Evolutionary conservation across 805 yeast genomes (phyloP), one percentile per base, ranked within the genome.

Genomic region (Pichia eremophila): DNA sequence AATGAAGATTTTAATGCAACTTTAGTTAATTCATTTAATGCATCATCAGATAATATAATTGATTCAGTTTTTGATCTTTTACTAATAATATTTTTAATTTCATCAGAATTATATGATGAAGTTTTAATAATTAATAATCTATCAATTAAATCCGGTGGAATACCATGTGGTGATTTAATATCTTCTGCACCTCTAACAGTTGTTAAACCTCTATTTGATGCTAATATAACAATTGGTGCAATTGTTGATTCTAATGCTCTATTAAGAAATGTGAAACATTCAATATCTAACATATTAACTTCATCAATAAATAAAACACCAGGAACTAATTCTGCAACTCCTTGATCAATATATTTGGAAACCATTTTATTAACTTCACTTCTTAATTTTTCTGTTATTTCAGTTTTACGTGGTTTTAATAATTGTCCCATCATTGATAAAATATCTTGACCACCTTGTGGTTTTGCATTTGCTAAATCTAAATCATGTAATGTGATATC

Each of bases 291-390:
- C 99, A 93, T 93, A 70, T 93, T 95, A 40, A 90, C 98, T 71
- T 93, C 99, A 68, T 93, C 99, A 57, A 93, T 93, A 67, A 93
- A 93, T 58, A 93, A 72, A 17, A 93, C 99, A 58, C 99, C 99
- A 14, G 99, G 98, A 39, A 88, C 88, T 54, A 93, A 88, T 64
- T 91, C 95, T 11, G 99, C 99, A 67, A 93, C 93, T 51, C 99
- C 98, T 73, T 93, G 98, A 69, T 93, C 98, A 60, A 85, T 88
- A 95, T 97, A 93, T 69, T 93, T 97, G 19, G 95, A 95, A 46
- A 93, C 96, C 69, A 93, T 90, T 40, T 90, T 82, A 70, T 93
- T 93, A 63, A 93, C 95, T 71, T 93, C 98, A 57, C 87, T 95
- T 66, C 99, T 81, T 29, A 93, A 89, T 66, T 93, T 97, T 18